A percentile compares a stretch with the other conserved stretches of the same genome.
phyloP scores from a whole-genome alignment of 257 asterid species.

The Galeopsis tetrahit region DNA sequence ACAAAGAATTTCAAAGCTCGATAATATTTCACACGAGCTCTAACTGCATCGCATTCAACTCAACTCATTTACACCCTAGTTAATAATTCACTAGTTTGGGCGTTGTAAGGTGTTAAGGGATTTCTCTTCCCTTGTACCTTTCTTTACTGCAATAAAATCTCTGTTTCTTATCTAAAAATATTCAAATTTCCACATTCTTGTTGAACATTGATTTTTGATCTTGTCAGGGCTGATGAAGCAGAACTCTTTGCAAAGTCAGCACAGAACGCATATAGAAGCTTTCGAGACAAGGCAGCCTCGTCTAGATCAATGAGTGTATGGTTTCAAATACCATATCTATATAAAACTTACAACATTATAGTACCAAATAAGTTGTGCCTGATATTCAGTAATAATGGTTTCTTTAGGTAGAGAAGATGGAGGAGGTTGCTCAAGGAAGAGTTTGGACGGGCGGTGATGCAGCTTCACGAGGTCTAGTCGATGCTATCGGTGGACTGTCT shows the following conservation, averaged over 20 bases:
- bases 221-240: conserved; percentile 84
- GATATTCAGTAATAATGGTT: conserved; percentile 28
- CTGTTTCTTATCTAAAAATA: too few relatives aligned
- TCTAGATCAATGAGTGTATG: conserved; percentile 96
- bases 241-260: conserved; percentile 94
- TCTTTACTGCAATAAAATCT: too few relatives aligned
- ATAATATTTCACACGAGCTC: too few relatives aligned
- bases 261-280: conserved; percentile 71
- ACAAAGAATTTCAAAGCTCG: too few relatives aligned
- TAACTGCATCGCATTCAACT: too few relatives aligned
- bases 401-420: conserved; percentile 83
- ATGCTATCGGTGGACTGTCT: conserved; percentile 90
- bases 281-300: conserved; percentile 93
- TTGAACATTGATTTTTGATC: conserved; percentile 1
- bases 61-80: too few relatives aligned
- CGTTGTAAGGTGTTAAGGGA: too few relatives aligned
- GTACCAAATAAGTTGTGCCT: conserved; percentile 18
- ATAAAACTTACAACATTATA: conserved; percentile 20
- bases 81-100: too few relatives aligned
- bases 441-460: conserved; percentile 98
- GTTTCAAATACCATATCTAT: conserved; percentile 31
- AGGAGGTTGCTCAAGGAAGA: conserved; percentile 98
- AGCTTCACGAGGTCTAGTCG: conserved; percentile 84
- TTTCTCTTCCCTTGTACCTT: too few relatives aligned
- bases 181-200: not conserved